Evolutionary conservation across 768 basidiomycete species (phyloP), one percentile per base, ranked within the genome.

Genomic region (Sarcodon sp.): DNA sequence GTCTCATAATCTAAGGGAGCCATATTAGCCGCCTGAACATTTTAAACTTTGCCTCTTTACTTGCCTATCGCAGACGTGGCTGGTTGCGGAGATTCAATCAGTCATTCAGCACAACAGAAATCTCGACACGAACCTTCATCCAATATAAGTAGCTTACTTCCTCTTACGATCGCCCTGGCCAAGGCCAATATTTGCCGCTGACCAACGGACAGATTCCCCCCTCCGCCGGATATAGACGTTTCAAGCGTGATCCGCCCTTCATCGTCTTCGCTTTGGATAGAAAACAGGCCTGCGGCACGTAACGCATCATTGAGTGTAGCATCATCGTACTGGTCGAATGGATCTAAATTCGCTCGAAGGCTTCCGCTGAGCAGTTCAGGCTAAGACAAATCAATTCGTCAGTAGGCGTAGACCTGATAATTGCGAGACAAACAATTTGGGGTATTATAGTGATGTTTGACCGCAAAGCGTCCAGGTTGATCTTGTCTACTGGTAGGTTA

Each of bases 121-220:
- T 51, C 53, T 33, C 33, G 64, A 21, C 27, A 54, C 57, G 33
- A 31, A 69, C 69, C 70, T 58, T 81, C 79, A 50, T 81, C 79
- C 2, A 80, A 60, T 41, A 80, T 72, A 35, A 79, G 62, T 9
- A 81, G 54, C 53, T 77, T 79, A 56, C 73, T 76, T 41, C 64
- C 58, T n/a, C 79, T 62, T 2, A 79, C 70, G 48, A 80, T 71
- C 1, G 79, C 78, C 31, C 79, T 64, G 0, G 79, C 77, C 0
- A 81, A 64, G 0, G 77, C 77, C 13, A 81, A 59, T 11, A 81
- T 70, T 57, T 80, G 79, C 8, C 77, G 62, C 55, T 81, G 74
- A 3, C 79, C 77, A n/a, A 80, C 68, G 5, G 70, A 73, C n/a
- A 75, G 56, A 51, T 74, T 75, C 1, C 62, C 47, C 0, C 71